phyloP scores from a whole-genome alignment of 106 monocot genomes.

The Acorus calamus region DNA sequence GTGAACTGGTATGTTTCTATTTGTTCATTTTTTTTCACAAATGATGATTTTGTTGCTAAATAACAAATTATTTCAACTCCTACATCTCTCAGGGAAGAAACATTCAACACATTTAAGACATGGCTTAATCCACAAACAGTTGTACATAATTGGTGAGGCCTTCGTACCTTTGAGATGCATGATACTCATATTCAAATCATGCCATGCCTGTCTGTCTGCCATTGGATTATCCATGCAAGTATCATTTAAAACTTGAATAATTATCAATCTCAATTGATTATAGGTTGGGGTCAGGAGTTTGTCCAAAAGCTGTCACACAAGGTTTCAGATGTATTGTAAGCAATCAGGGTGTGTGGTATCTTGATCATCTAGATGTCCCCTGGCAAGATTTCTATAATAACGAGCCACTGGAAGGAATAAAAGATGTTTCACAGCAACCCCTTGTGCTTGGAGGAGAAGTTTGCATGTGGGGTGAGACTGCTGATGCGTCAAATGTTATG shows the following conservation, averaged over 20 bases:
- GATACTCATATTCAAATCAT: not conserved
- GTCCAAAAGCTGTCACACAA: constrained; percentile 70
- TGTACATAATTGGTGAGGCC: constrained; percentile 87
- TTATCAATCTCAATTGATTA: not conserved
- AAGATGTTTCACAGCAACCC: constrained; percentile 39
- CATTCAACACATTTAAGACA: constrained; percentile 70
- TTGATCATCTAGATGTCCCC: constrained; percentile 80
- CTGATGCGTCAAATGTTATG: constrained; percentile 74
- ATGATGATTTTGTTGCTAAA: not conserved
- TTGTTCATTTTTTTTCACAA: not conserved
- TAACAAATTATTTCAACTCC: not conserved
- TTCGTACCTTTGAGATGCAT: not conserved
- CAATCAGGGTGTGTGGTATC: constrained; percentile 94
- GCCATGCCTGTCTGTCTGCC: not conserved
- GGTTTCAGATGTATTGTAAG: constrained; percentile 91
- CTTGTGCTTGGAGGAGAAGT: constrained; percentile 96
- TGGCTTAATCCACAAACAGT: constrained; percentile 77
- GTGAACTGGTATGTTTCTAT: constrained; percentile 66
- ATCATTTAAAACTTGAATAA: not conserved
- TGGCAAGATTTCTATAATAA: constrained; percentile 77
- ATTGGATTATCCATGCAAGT: too few species aligned
- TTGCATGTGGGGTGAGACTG: constrained; percentile 97
- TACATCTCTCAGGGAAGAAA: constrained; percentile 72
- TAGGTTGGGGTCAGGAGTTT: constrained; percentile 89
- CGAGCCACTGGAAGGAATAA: constrained; percentile 86